Evolutionary conservation across 257 asterid species (phyloP).

Genomic region (Forsythia viridissima): DNA sequence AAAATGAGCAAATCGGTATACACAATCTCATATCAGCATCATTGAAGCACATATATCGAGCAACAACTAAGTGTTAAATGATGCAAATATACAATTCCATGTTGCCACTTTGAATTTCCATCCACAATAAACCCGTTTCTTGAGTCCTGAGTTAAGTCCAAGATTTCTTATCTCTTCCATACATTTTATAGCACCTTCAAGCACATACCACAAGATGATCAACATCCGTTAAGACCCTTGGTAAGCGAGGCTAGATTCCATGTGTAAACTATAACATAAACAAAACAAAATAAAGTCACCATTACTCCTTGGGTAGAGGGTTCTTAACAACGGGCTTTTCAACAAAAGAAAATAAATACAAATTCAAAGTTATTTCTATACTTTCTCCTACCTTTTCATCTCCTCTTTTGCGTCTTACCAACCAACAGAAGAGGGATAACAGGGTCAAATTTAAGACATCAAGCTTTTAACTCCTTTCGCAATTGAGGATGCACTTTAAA

Average conservation of each 20-base stretch:
- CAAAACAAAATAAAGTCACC: neutral
- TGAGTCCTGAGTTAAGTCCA: neutral
- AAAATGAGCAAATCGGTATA: neutral
- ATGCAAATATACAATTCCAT: too few relatives aligned
- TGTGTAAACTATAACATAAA: neutral
- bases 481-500: too few relatives aligned
- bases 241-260: neutral
- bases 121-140: neutral
- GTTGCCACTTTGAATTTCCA: neutral
- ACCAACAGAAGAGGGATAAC: neutral
- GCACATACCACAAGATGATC: neutral
- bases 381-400: neutral
- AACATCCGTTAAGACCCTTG: neutral
- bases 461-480: neutral
- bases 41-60: neutral
- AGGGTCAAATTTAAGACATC: neutral
- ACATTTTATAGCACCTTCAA: neutral
- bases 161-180: neutral
- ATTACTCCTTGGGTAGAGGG: neutral
- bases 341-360: neutral
- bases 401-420: neutral
- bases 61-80: too few relatives aligned
- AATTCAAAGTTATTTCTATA: too few relatives aligned
- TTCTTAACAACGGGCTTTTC: too few relatives aligned
- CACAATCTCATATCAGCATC: neutral